Evolutionary conservation across 768 basidiomycete species (phyloP).

Genomic region (Suillus bovinus): DNA sequence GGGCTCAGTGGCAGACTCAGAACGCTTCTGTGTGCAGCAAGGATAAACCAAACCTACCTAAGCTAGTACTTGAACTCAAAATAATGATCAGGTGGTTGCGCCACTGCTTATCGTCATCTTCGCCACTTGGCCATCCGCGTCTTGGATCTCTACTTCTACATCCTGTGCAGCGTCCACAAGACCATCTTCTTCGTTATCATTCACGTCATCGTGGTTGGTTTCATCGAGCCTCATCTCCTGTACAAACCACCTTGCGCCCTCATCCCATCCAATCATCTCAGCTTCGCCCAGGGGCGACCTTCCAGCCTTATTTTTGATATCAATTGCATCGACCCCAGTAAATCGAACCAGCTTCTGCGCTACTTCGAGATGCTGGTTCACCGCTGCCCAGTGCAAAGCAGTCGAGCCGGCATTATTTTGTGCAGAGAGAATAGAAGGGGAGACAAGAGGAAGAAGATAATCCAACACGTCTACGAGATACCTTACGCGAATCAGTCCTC

Average conservation of each 20-base stretch:
- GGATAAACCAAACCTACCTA: no score
- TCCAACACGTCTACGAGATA: constrained; percentile 66
- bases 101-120: constrained; percentile 50
- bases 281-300: constrained; percentile 81
- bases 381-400: constrained; percentile 87
- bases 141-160: constrained; percentile 70
- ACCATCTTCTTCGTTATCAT: constrained; percentile 32
- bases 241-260: constrained; percentile 82
- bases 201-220: constrained; percentile 36
- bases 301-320: constrained; percentile 72
- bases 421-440: constrained; percentile 53
- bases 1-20: no score
- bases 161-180: constrained; percentile 37
- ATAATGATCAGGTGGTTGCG: neutral
- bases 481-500: constrained; percentile 46
- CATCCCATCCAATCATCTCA: constrained; percentile 78
- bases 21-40: neutral
- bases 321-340: constrained; percentile 58
- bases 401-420: constrained; percentile 79
- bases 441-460: constrained; percentile 64
- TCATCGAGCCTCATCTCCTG: constrained; percentile 76
- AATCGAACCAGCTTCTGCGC: constrained; percentile 60
- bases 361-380: constrained; percentile 74
- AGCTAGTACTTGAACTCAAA: no score
- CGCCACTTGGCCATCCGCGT: constrained; percentile 69